Percentiles rank a stretch among this genome's conserved stretches.
Conservation (phyloP, 352 stramenopile species). For the Phytophthora tubulina region DNA sequence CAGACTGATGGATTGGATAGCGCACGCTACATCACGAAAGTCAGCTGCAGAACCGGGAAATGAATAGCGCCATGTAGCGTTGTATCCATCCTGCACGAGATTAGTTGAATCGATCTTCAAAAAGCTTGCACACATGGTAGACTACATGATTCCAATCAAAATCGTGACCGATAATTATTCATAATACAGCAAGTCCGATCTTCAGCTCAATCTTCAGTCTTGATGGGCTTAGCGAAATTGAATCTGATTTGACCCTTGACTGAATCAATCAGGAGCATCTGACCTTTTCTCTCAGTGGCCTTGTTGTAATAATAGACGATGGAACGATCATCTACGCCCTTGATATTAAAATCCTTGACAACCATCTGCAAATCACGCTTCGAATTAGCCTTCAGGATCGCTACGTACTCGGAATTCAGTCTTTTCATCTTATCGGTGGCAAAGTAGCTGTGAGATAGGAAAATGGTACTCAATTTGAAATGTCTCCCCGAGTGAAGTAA, state of each 20-base stretch:
- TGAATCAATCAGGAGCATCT: slow-evolving; percentile 16
- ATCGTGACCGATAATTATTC: slow-evolving; percentile 23
- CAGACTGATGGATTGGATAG: slow-evolving; percentile 14
- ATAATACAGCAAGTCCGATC: too few species aligned
- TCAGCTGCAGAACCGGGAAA: background rate
- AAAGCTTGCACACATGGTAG: background rate
- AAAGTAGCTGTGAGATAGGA: slow-evolving; percentile 16
- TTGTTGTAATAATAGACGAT: slow-evolving; percentile 27
- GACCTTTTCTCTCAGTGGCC: slow-evolving; percentile 10
- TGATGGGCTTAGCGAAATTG: slow-evolving; percentile 16
- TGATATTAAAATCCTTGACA: slow-evolving; percentile 24
- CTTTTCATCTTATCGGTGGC: slow-evolving; percentile 19
- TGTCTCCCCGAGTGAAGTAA: slow-evolving; percentile 6
- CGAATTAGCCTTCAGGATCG: slow-evolving; percentile 22
- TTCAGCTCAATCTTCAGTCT: too few species aligned
- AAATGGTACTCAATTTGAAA: slow-evolving; percentile 12
- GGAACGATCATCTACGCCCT: slow-evolving; percentile 12
- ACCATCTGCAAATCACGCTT: slow-evolving; percentile 26
- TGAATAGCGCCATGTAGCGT: slow-evolving; percentile 1
- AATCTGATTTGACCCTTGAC: slow-evolving; percentile 16
- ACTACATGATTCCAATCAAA: slow-evolving; percentile 17
- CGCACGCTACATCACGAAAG: background rate
- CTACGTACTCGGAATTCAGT: slow-evolving; percentile 13
- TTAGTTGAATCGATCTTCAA: slow-evolving; percentile 19
- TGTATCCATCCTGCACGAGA: slow-evolving; percentile 5